A percentile compares a stretch with the other conserved stretches of the same genome.
phyloP scores from a whole-genome alignment of 1,139 yeast genomes.

The Blastobotrys illinoisensis region DNA sequence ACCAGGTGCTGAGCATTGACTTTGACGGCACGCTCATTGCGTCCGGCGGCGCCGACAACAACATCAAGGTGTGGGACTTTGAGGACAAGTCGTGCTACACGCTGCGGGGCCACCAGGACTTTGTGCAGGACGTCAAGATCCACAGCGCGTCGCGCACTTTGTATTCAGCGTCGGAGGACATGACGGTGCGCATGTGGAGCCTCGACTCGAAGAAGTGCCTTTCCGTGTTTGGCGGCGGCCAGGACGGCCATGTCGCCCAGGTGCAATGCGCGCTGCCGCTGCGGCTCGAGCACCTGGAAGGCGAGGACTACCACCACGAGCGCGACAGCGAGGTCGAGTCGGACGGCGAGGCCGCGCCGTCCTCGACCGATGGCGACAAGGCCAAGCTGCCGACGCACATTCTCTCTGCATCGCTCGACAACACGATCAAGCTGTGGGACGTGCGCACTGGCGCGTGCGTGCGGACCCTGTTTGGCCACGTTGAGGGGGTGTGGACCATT shows the following conservation, averaged over 20 bases:
- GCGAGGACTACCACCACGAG: conserved; percentile 27
- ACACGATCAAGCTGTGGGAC: conserved; percentile 92
- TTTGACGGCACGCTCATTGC: conserved; percentile 78
- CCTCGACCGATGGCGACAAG: conserved; percentile 17
- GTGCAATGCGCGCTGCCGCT: conserved; percentile 87
- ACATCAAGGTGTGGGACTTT: conserved; percentile 94
- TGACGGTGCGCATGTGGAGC: conserved; percentile 94
- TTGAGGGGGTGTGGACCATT: conserved; percentile 96
- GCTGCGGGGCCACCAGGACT: conserved; percentile 84
- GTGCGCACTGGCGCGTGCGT: conserved; percentile 79
- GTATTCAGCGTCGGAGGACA: conserved; percentile 86
- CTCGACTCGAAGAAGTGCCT: conserved; percentile 72
- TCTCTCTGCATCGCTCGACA: conserved; percentile 82
- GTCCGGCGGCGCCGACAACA: conserved; percentile 87
- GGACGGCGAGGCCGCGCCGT: conserved; percentile 22
- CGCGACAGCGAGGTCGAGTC: conserved; percentile 13
- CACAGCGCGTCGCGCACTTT: conserved; percentile 74
- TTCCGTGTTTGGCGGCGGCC: conserved; percentile 63
- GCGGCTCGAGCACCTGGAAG: conserved; percentile 44
- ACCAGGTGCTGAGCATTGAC: conserved; percentile 77
- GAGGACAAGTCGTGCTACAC: conserved; percentile 90
- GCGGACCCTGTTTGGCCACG: conserved; percentile 93
- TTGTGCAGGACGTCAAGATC: conserved; percentile 86
- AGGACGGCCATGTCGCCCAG: conserved; percentile 50
- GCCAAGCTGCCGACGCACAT: conserved; percentile 65